These are phyloP conservation scores for Suhomyces wounanorum DNA, from an alignment of 1,139 yeast genomes.

Conservation along the genomic window DNA sequence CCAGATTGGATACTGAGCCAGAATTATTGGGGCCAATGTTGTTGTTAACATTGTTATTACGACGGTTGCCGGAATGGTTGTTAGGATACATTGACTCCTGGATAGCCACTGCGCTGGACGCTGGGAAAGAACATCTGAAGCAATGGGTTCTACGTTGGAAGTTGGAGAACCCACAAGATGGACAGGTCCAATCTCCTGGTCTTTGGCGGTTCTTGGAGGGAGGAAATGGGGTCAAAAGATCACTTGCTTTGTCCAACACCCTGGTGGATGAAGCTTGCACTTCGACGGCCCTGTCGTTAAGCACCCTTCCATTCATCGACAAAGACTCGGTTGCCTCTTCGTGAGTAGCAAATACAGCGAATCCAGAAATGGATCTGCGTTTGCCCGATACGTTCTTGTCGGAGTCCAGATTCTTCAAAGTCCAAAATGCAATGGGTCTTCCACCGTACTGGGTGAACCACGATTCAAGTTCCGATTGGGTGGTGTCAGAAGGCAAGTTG, in stretches of 20 bases:
- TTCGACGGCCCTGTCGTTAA: slow-evolving; percentile 75
- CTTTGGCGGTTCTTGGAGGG: slow-evolving; percentile 87
- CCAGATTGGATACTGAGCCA: slow-evolving; percentile 3
- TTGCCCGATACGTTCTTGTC: slow-evolving; percentile 14
- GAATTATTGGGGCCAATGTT: slow-evolving; percentile 1
- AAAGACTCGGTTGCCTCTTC: slow-evolving; percentile 83
- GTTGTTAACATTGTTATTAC: slow-evolving; percentile 14
- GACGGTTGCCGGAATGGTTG: slow-evolving; percentile 11
- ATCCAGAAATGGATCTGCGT: slow-evolving; percentile 57
- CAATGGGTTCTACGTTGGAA: slow-evolving; percentile 95
- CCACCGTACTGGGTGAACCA: slow-evolving; percentile 92
- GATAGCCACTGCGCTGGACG: slow-evolving; percentile 67
- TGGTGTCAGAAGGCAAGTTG: slow-evolving; percentile 80
- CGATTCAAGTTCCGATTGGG: slow-evolving; percentile 85
- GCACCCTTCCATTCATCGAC: slow-evolving; percentile 74
- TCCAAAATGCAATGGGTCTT: slow-evolving; percentile 88
- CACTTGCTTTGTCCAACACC: slow-evolving; percentile 80
- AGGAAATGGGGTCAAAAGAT: slow-evolving; percentile 80
- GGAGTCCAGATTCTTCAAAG: slow-evolving; percentile 62
- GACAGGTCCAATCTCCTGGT: slow-evolving; percentile 98
- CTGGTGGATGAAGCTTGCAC: slow-evolving; percentile 82
- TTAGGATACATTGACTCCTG: slow-evolving; percentile 52
- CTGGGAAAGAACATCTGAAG: slow-evolving; percentile 89
- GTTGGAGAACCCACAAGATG: slow-evolving; percentile 92
- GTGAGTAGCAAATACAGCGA: slow-evolving; percentile 81